phyloP scores from a whole-genome alignment of 2,329 filamentous ascomycete genomes.

The Arachnopeziza araneosa region DNA sequence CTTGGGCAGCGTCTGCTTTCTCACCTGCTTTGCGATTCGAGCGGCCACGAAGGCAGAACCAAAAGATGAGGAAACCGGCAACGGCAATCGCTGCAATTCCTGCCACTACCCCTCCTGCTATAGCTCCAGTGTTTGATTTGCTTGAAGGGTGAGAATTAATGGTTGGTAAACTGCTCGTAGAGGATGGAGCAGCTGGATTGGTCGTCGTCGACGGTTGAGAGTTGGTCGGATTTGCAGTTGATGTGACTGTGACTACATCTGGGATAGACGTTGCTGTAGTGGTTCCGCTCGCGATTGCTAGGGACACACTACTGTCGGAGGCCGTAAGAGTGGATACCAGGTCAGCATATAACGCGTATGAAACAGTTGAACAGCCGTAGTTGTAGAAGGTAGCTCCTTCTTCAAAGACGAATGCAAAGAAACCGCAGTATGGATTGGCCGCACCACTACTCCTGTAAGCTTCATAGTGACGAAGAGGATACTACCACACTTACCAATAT shows the following conservation, averaged over 20 bases:
- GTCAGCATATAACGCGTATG: conserved; percentile 13
- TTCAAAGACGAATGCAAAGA: conserved; percentile 16
- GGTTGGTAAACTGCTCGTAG: neutral
- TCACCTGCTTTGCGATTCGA: conserved; percentile 9
- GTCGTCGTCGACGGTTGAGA: neutral
- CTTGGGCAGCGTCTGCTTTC: neutral
- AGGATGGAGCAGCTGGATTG: neutral
- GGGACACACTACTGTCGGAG: neutral
- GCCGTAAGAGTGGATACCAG: conserved; percentile 5
- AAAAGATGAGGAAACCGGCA: conserved; percentile 7
- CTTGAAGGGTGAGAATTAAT: neutral
- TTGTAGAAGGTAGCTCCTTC: conserved; percentile 16
- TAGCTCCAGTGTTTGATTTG: neutral
- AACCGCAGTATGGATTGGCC: conserved; percentile 19
- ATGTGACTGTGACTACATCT: neutral
- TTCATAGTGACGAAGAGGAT: neutral
- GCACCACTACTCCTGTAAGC: conserved; percentile 2
- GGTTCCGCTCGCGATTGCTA: neutral
- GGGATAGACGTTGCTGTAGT: neutral
- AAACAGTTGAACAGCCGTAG: conserved; percentile 17
- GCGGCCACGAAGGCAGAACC: conserved; percentile 15
- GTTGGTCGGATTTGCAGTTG: neutral
- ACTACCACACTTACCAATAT: conserved; percentile 13
- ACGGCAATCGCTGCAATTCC: conserved; percentile 9
- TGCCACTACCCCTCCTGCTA: neutral